Evolutionary conservation across 2,329 filamentous ascomycete species (phyloP).

Genomic region (Sporothrix protearum): DNA sequence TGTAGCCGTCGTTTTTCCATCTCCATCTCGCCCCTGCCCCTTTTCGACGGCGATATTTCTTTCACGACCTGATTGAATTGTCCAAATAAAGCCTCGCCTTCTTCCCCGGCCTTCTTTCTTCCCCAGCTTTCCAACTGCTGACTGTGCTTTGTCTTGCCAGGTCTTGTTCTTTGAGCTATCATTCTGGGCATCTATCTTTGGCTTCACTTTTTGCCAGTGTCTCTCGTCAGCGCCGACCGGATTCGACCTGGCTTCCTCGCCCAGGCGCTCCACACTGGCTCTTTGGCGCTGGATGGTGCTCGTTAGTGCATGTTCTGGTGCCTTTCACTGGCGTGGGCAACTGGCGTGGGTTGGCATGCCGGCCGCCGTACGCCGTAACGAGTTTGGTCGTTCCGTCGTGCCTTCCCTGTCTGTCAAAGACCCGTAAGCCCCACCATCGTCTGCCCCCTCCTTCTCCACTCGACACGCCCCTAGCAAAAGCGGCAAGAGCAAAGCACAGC

Average conservation of each 20-base stretch:
- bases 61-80: background rate
- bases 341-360: background rate
- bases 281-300: background rate
- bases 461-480: conserved; percentile 5
- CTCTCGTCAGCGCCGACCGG: background rate
- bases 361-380: background rate
- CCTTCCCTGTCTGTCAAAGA: background rate
- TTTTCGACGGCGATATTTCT: background rate
- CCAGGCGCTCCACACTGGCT: background rate
- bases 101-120: too few relatives aligned
- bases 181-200: background rate
- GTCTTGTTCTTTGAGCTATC: background rate
- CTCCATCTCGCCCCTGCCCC: background rate
- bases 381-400: background rate
- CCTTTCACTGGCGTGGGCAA: background rate
- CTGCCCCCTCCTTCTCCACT: conserved; percentile 14
- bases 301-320: background rate
- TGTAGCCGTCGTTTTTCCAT: background rate
- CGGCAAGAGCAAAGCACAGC: background rate
- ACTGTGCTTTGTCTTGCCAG: background rate
- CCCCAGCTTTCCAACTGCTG: background rate
- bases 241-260: background rate
- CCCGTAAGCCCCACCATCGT: background rate
- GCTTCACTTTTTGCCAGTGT: background rate
- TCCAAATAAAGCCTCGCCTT: background rate